Conservation (phyloP, 164 flowering plant genomes). For the Stephania japonica region DNA sequence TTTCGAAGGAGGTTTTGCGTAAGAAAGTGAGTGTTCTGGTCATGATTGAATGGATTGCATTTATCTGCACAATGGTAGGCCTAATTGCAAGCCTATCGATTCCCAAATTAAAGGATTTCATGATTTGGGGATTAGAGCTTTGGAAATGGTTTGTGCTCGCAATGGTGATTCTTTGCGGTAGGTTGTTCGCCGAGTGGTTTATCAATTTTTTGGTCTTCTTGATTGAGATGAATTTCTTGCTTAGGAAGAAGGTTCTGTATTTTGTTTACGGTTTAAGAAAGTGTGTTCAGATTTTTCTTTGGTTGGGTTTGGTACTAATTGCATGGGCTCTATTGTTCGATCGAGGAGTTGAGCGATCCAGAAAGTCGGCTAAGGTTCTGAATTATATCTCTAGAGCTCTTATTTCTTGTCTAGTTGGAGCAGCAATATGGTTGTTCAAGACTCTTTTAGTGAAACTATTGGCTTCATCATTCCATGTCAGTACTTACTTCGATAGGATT, state of each 20-base stretch:
- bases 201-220: conserved; percentile 46
- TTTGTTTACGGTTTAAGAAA: conserved; percentile 62
- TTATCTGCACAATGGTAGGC: conserved; percentile 29
- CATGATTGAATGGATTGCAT: conserved; percentile 42
- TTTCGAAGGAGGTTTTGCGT: conserved; percentile 14
- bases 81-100: conserved; percentile 45
- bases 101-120: conserved; percentile 19
- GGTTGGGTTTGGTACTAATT: conserved; percentile 58
- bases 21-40: conserved; percentile 29
- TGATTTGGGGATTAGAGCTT: conserved; percentile 50
- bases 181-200: conserved; percentile 59
- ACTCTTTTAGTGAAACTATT: conserved; percentile 55
- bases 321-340: conserved; percentile 65
- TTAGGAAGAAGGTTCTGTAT: conserved; percentile 65
- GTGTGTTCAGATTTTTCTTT: conserved; percentile 53
- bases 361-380: conserved; percentile 24
- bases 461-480: conserved; percentile 64
- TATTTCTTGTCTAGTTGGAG: conserved; percentile 47
- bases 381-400: conserved; percentile 47
- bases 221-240: conserved; percentile 63
- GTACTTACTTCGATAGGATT: conserved; percentile 74
- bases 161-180: conserved; percentile 59
- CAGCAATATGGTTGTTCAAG: conserved; percentile 64
- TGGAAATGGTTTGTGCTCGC: conserved; percentile 82
- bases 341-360: conserved; percentile 39